These are phyloP conservation scores for Musa itinerans DNA, from an alignment of 176 grass and related monocot genomes.

Conservation along the genomic window DNA sequence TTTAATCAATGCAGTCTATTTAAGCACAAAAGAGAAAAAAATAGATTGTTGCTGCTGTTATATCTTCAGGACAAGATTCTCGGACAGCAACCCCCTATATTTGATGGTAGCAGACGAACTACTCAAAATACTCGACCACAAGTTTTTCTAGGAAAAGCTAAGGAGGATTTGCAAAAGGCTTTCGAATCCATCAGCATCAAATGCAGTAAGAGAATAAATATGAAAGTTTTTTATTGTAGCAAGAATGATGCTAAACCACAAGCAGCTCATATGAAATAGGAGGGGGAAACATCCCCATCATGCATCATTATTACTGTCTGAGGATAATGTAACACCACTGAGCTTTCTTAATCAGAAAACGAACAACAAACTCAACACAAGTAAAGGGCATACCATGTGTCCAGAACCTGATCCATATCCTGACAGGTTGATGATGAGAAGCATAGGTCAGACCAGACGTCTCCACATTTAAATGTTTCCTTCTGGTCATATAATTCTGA, in stretches of 20 bases:
- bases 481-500: constrained; percentile 48
- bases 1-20: not conserved
- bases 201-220: not conserved
- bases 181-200: not conserved
- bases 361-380: not conserved
- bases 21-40: not conserved
- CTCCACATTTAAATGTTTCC: constrained; percentile 44
- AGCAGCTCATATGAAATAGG: not conserved
- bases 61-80: not conserved
- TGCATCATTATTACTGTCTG: not conserved
- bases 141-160: not conserved
- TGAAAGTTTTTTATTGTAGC: not conserved
- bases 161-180: not conserved
- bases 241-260: not conserved
- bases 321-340: not conserved
- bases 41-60: not conserved
- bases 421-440: constrained; percentile 32
- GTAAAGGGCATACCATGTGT: constrained; percentile 40
- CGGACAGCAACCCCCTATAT: not conserved
- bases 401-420: constrained; percentile 25
- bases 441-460: constrained; percentile 35
- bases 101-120: not conserved
- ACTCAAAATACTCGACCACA: not conserved
- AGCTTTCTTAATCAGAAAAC: not conserved
- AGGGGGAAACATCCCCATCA: not conserved